phyloP scores from a whole-genome alignment of 306 rosid species.

The Prunus dulcis region DNA sequence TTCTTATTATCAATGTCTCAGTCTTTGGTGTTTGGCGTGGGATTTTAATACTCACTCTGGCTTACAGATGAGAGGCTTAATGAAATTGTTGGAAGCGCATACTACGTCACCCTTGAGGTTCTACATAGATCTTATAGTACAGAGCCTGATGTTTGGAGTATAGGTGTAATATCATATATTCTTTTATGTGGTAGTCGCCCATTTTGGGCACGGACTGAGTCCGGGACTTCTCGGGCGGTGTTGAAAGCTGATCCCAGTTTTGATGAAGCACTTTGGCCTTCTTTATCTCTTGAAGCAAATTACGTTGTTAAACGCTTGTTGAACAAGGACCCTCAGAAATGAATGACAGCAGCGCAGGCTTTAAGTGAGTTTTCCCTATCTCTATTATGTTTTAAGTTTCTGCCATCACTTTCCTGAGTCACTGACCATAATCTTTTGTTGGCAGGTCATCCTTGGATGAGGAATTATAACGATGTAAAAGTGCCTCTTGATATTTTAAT shows the following conservation, averaged over 20 bases:
- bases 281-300: too few species aligned
- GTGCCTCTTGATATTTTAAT: conserved; percentile 70
- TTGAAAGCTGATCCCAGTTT: too few species aligned
- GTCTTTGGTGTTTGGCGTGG: not conserved
- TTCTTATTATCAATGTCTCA: conserved; percentile 20
- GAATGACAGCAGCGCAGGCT: conserved; percentile 92
- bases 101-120: too few species aligned
- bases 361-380: conserved; percentile 55
- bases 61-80: conserved; percentile 13
- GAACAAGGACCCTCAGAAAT: conserved; percentile 85
- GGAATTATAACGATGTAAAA: conserved; percentile 55
- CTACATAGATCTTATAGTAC: too few species aligned
- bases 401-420: conserved; percentile 12
- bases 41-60: conserved; percentile 20
- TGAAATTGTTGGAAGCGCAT: too few species aligned
- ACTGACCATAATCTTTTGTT: conserved; percentile 24
- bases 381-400: conserved; percentile 20
- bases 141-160: too few species aligned
- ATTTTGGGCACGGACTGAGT: too few species aligned
- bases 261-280: too few species aligned
- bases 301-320: conserved; percentile 37
- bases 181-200: too few species aligned
- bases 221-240: too few species aligned
- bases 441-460: conserved; percentile 97
- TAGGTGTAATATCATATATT: too few species aligned